Conservation (phyloP, 202 grass and related monocot species). For the Zizania palustris region DNA sequence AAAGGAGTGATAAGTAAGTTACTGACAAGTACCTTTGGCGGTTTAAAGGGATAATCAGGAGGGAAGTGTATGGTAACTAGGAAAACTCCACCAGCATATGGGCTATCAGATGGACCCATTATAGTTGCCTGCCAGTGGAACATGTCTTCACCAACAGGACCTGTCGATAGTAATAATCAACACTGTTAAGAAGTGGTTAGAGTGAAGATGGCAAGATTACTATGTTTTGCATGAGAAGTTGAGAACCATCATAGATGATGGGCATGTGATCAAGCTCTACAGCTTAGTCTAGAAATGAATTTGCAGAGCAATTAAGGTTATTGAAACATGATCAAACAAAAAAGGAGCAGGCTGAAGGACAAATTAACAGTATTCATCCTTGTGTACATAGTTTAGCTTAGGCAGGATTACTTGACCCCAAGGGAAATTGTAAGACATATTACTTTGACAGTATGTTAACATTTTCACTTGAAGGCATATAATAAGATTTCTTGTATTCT, state of each 20-base stretch:
- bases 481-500: neutral
- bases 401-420: neutral
- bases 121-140: constrained; percentile 98
- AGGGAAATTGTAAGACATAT: neutral
- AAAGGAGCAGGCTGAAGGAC: neutral
- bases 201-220: neutral
- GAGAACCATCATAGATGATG: neutral
- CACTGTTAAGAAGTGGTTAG: neutral
- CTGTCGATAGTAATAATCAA: constrained; percentile 47
- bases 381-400: constrained; percentile 9
- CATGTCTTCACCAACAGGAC: constrained; percentile 83
- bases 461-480: neutral
- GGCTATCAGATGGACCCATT: constrained; percentile 91
- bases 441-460: neutral
- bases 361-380: neutral
- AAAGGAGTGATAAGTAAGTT: neutral
- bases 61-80: constrained; percentile 94
- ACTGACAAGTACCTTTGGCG: constrained; percentile 69
- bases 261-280: neutral
- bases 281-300: constrained; percentile 20
- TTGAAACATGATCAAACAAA: constrained; percentile 3
- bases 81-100: constrained; percentile 90
- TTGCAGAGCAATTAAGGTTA: constrained; percentile 14
- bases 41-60: constrained; percentile 98
- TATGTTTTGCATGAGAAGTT: neutral